phyloP scores from a whole-genome alignment of 306 rosid genomes.

The Castanea mollissima region DNA sequence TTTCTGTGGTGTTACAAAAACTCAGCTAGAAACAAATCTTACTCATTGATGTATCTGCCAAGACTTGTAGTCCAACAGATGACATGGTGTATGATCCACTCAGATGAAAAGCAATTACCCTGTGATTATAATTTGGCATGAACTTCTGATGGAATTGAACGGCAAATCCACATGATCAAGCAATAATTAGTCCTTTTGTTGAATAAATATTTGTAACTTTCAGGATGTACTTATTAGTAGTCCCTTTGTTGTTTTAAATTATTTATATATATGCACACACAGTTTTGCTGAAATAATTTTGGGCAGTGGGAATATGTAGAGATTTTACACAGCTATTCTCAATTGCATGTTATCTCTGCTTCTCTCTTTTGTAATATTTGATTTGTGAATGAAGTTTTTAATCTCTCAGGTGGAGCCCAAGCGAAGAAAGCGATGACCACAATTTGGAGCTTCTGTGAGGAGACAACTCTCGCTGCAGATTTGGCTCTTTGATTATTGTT shows the following conservation, averaged over 20 bases:
- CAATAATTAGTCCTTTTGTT: too few relatives aligned
- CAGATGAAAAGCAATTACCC: background rate
- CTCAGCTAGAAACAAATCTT: background rate
- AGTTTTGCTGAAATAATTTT: too few relatives aligned
- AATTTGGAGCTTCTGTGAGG: background rate
- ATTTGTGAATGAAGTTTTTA: background rate
- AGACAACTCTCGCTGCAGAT: slow-evolving; percentile 13
- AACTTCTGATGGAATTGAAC: too few relatives aligned
- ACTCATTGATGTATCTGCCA: background rate
- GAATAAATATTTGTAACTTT: too few relatives aligned
- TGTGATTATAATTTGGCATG: background rate
- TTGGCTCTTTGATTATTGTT: slow-evolving; percentile 27
- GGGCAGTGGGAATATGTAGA: background rate
- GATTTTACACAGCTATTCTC: background rate
- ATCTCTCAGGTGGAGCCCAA: slow-evolving; percentile 63
- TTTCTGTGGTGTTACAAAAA: background rate
- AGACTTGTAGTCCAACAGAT: background rate
- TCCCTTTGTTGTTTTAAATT: too few relatives aligned
- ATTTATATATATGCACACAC: too few relatives aligned
- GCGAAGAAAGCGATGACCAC: slow-evolving; percentile 65
- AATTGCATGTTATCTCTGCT: background rate
- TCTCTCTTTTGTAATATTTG: background rate
- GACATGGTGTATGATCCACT: background rate
- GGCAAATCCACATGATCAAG: too few relatives aligned
- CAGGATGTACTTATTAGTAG: too few relatives aligned